Conservation (phyloP, 805 yeast species). For the Brettanomyces sp. region DNA sequence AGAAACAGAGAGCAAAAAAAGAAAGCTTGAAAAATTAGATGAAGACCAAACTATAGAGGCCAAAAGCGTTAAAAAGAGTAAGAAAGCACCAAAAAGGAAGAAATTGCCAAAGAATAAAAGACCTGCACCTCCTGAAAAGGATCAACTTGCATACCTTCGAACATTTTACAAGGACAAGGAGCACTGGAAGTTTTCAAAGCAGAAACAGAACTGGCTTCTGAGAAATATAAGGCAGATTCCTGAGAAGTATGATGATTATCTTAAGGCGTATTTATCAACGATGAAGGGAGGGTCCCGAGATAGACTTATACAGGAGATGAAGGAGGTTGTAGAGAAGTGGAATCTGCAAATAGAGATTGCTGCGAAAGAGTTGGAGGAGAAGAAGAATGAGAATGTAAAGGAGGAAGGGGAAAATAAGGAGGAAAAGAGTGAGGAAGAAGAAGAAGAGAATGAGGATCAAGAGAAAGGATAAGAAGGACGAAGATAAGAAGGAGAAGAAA, state of each 20-base stretch:
- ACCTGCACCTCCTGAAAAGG: constrained; percentile 66
- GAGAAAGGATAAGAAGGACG: neutral
- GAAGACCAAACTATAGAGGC: constrained; percentile 28
- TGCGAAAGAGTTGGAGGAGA: constrained; percentile 29
- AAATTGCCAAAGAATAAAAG: constrained; percentile 64
- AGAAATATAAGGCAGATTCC: constrained; percentile 50
- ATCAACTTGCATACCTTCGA: constrained; percentile 58
- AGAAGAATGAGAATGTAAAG: constrained; percentile 7
- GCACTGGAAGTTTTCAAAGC: constrained; percentile 78
- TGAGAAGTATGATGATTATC: constrained; percentile 38
- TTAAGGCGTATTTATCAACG: constrained; percentile 45
- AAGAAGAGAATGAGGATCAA: neutral
- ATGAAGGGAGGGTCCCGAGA: constrained; percentile 64
- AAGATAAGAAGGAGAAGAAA: neutral
- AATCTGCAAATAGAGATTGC: constrained; percentile 37
- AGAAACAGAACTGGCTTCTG: constrained; percentile 79
- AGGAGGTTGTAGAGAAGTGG: constrained; percentile 43
- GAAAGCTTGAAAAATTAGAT: neutral
- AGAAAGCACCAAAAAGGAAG: constrained; percentile 58
- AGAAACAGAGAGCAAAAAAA: neutral
- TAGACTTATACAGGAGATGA: constrained; percentile 43
- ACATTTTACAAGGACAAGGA: constrained; percentile 46
- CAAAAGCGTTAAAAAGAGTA: constrained; percentile 20
- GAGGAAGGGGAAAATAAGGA: constrained; percentile 4
- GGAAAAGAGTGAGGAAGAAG: constrained; percentile 8